These are phyloP conservation scores for Aspergillus alliaceus DNA, from an alignment of 2,329 filamentous ascomycete species.

Conservation along the genomic window DNA sequence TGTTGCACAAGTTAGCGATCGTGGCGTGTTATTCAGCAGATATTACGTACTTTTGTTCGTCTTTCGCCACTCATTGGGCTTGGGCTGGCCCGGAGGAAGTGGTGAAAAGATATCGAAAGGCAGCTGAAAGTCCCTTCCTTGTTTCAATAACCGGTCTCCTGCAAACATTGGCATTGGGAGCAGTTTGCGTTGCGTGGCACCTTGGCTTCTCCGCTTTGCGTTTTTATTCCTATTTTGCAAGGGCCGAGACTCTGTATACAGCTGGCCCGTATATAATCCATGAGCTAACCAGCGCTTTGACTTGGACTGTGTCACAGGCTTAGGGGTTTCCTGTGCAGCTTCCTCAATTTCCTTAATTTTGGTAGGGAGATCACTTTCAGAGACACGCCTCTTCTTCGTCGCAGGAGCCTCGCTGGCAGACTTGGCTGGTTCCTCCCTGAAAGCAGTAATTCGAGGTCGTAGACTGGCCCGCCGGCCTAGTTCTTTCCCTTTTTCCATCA, in stretches of 20 bases:
- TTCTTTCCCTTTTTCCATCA: constrained; percentile 58
- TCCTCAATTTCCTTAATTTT: constrained; percentile 22
- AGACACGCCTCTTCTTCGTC: constrained; percentile 45
- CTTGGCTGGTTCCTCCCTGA: constrained; percentile 25
- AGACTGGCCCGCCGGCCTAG: constrained; percentile 55
- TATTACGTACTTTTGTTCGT: constrained; percentile 78
- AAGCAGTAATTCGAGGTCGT: constrained; percentile 50
- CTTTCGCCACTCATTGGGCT: constrained; percentile 89
- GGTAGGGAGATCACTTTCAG: constrained; percentile 32
- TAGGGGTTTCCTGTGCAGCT: constrained; percentile 22
- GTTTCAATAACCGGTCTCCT: constrained; percentile 68
- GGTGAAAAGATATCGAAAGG: constrained; percentile 90
- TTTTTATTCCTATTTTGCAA: constrained; percentile 50
- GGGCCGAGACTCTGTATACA: constrained; percentile 49
- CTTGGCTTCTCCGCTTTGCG: constrained; percentile 32
- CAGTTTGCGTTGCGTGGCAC: constrained; percentile 39
- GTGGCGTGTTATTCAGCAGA: not conserved
- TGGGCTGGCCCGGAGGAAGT: constrained; percentile 79
- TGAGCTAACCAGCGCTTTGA: constrained; percentile 77
- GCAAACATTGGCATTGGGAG: constrained; percentile 79
- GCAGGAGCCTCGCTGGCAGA: constrained; percentile 29
- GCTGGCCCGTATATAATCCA: constrained; percentile 85
- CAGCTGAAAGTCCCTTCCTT: constrained; percentile 79
- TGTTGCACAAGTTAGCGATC: constrained; percentile 44
- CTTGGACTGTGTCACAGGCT: constrained; percentile 32